Evolutionary conservation across 164 flowering plant species (phyloP).

Genomic region (Pachysandra terminalis): DNA sequence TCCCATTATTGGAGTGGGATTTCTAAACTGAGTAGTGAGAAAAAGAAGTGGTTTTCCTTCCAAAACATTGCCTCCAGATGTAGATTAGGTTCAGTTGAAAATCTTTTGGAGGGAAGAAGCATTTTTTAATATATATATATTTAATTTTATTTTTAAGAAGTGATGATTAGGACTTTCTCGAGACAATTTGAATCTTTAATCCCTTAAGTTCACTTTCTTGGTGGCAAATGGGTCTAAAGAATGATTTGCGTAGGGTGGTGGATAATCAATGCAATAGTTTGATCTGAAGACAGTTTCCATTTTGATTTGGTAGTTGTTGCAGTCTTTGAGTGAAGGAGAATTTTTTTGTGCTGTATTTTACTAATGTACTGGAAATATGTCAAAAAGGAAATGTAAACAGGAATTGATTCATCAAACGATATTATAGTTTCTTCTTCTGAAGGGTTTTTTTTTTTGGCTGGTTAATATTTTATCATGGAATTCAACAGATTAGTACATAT

Average conservation of each 20-base stretch:
- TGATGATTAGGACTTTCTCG: neutral
- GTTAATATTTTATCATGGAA: too few relatives aligned
- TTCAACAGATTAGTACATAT: too few relatives aligned
- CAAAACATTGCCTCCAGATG: neutral
- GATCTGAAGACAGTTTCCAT: neutral
- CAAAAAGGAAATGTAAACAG: too few relatives aligned
- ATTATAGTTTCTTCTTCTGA: too few relatives aligned
- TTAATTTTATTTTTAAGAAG: neutral
- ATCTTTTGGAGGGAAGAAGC: neutral
- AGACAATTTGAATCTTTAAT: too few relatives aligned
- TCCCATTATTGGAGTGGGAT: neutral
- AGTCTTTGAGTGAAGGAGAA: neutral
- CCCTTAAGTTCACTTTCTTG: neutral
- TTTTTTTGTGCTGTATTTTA: too few relatives aligned
- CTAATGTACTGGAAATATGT: too few relatives aligned
- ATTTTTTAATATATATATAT: neutral
- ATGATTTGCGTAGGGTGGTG: neutral
- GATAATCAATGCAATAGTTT: neutral
- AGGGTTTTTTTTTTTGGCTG: too few relatives aligned
- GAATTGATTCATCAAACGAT: too few relatives aligned
- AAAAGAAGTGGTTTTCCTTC: slow-evolving; percentile 1
- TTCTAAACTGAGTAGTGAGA: neutral
- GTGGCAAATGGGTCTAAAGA: neutral
- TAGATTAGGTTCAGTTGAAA: neutral
- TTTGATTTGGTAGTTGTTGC: neutral